Conservation (phyloP, 73 alveolate species). For the Uronychia binucleata region DNA sequence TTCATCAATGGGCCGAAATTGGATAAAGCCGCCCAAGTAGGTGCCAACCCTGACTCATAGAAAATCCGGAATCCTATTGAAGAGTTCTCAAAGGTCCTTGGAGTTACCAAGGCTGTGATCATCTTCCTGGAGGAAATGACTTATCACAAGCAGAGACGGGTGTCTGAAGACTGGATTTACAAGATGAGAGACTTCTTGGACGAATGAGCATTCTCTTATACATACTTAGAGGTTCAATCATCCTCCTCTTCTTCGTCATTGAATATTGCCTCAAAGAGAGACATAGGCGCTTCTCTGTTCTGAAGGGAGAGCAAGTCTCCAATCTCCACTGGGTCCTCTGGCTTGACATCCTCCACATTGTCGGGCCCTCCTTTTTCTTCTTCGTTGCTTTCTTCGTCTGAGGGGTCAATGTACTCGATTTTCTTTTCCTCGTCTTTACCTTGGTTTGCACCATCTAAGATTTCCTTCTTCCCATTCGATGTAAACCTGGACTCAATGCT, state of each 20-base stretch:
- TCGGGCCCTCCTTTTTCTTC: background rate
- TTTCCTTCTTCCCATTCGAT: background rate
- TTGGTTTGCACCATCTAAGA: background rate
- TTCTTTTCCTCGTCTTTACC: background rate
- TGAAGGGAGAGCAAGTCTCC: background rate
- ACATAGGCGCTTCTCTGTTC: background rate
- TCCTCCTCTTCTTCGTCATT: background rate
- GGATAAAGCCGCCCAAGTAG: too few species aligned
- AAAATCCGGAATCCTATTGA: too few species aligned
- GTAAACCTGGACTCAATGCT: background rate
- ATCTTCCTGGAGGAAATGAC: background rate
- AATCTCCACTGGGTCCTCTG: background rate
- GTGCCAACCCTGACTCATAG: too few species aligned
- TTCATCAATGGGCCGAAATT: too few species aligned
- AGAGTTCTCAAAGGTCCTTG: background rate
- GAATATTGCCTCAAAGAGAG: background rate
- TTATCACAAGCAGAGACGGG: background rate
- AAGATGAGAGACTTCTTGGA: background rate
- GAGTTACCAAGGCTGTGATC: background rate
- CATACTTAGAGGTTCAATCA: background rate
- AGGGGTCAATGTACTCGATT: background rate
- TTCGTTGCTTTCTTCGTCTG: background rate
- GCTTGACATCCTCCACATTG: background rate
- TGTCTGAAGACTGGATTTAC: background rate
- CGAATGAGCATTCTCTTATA: background rate